Conservation (phyloP, 352 stramenopile genomes). For the Globisporangium iwayamae region DNA sequence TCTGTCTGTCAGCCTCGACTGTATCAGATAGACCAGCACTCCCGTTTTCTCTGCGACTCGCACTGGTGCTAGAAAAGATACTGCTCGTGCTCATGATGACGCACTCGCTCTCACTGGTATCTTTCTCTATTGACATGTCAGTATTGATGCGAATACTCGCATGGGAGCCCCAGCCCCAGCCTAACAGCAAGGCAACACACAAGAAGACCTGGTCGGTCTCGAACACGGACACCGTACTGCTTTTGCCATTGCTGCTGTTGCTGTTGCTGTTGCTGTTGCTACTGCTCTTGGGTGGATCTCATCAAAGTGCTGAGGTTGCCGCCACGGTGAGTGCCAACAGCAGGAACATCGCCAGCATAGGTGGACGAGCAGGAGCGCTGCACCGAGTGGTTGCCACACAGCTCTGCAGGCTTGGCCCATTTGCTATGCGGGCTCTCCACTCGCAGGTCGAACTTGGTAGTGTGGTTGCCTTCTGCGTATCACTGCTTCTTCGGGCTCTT, state of each 20-base stretch:
- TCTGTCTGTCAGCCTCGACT: not conserved
- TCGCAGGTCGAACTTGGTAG: constrained; percentile 20
- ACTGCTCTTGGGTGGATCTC: too few relatives aligned
- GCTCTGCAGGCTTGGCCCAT: not conserved
- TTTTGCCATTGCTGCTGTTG: too few relatives aligned
- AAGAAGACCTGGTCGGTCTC: constrained; percentile 20
- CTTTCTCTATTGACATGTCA: too few relatives aligned
- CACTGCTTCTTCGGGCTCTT: not conserved
- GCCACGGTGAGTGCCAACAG: not conserved
- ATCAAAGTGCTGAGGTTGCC: not conserved
- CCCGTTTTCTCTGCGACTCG: not conserved
- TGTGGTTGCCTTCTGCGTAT: constrained; percentile 22
- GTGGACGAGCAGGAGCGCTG: constrained; percentile 9
- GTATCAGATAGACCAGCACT: constrained; percentile 3
- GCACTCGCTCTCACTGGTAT: too few relatives aligned
- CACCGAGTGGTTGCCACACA: constrained; percentile 5
- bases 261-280: not conserved
- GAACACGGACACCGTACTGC: not conserved
- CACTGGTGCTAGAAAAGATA: constrained; percentile 2
- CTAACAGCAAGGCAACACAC: too few relatives aligned
- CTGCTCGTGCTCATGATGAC: too few relatives aligned
- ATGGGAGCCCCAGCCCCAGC: too few relatives aligned
- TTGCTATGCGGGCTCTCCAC: not conserved
- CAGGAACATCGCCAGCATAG: not conserved
- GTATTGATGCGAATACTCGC: too few relatives aligned